Evolutionary conservation across 495 filamentous ascomycete genomes (phyloP), one percentile per base, ranked within the genome.

Genomic region (Zalerion maritima): DNA sequence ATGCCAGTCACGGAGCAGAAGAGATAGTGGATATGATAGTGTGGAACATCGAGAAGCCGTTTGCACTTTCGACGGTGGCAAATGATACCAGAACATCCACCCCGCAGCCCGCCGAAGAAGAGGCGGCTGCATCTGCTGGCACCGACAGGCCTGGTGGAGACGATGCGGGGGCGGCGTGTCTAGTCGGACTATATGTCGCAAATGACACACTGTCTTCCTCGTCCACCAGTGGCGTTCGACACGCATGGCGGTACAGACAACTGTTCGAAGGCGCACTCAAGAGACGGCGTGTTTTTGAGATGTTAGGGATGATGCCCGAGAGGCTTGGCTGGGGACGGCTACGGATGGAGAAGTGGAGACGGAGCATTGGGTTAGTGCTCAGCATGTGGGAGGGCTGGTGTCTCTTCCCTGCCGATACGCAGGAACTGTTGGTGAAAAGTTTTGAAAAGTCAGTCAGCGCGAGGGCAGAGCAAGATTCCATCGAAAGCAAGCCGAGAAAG

Each of bases 1-100:
- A 94, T 47, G 81, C 81, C 2, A 70, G 59, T 18, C 44, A 61
- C 23, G 81, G 76, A 2, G 81, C 80, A 5, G 81, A 91, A 32
- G 89, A 96, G 58, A 74, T 94, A 21, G 86, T 91, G 13, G 69
- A 85, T 18, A 75, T 91, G 58, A 75, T 96, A 17, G 68, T 89
- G 1, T 62, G 71, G 0, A 96, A 97, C 40, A 66, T 92, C 24
- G 58, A 76, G 34, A 64, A 60, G 25, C 84, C 85, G 0, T 71
- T 84, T 25, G 73, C 78, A 2, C 78, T 80, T 24, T n/a, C n/a
- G n/a, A 65, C 58, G 2, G 56, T 54, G 7, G 67, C 64, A 18
- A 66, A 69, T 21, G 49, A 46, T 11, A 52, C 52, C 3, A 38
- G 41, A 8, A 43, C 45, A 14, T 32, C 46, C 0, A 57, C 58